Conservation (phyloP, 257 asterid species). For the Rauvolfia tetraphylla region DNA sequence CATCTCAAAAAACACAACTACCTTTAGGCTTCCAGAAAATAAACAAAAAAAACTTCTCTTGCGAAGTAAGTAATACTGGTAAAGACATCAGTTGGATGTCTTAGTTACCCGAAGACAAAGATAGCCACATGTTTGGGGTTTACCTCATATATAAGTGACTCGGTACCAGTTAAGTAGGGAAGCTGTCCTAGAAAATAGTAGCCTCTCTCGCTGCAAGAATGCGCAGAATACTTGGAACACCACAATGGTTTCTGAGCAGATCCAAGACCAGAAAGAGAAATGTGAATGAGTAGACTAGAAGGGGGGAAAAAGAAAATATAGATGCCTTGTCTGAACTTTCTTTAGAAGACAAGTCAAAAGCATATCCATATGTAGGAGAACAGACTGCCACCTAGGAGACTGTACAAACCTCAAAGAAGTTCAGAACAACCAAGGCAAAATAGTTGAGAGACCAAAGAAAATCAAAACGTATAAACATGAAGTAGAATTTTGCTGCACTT, state of each 20-base stretch:
- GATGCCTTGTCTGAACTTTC: neutral
- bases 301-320: slow-evolving; percentile 16
- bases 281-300: slow-evolving; percentile 6
- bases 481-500: slow-evolving; percentile 59
- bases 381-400: neutral
- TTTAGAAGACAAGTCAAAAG: neutral
- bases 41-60: neutral
- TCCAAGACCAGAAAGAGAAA: slow-evolving; percentile 22
- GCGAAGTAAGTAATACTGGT: neutral
- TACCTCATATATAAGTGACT: slow-evolving; percentile 88
- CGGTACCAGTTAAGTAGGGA: slow-evolving; percentile 68
- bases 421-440: slow-evolving; percentile 72
- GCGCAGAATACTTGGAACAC: slow-evolving; percentile 56
- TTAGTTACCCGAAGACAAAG: neutral
- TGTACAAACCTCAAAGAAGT: slow-evolving; percentile 48
- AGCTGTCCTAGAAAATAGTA: slow-evolving; percentile 90
- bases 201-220: slow-evolving; percentile 60
- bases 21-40: neutral
- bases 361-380: neutral
- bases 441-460: slow-evolving; percentile 82
- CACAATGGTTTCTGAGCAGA: slow-evolving; percentile 90
- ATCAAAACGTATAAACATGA: slow-evolving; percentile 72
- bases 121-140: slow-evolving; percentile 10
- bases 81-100: neutral
- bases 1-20: neutral